Conservation (phyloP, 768 basidiomycete genomes). For the Terana coerulea region DNA sequence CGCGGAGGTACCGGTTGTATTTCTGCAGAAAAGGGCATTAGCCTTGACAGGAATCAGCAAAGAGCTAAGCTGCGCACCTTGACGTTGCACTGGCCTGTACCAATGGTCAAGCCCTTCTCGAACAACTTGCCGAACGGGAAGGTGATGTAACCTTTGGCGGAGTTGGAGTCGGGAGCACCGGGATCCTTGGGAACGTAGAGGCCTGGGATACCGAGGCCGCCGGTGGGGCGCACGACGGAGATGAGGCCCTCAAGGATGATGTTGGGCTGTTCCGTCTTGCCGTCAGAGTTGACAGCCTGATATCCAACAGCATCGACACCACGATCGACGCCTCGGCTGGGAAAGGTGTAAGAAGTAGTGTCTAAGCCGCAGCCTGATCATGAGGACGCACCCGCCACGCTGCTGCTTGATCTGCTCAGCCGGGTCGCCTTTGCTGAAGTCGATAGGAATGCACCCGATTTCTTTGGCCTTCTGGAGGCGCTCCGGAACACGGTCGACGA, state of each 20-base stretch:
- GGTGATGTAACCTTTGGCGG: constrained; percentile 48
- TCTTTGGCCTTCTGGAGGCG: constrained; percentile 47
- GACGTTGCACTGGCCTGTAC: constrained; percentile 55
- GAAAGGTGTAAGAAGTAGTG: neutral
- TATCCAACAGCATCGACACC: constrained; percentile 55
- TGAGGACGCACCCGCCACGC: constrained; percentile 37
- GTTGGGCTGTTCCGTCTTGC: constrained; percentile 55
- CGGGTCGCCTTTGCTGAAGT: constrained; percentile 45
- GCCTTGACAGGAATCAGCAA: neutral
- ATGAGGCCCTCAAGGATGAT: constrained; percentile 48
- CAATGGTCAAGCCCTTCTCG: constrained; percentile 51
- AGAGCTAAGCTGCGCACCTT: constrained; percentile 31
- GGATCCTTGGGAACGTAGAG: constrained; percentile 56
- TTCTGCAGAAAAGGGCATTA: constrained; percentile 27
- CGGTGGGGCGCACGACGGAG: constrained; percentile 49
- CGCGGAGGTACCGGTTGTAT: constrained; percentile 51
- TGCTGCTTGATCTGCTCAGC: constrained; percentile 44
- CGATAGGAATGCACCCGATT: constrained; percentile 48
- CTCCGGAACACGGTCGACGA: constrained; percentile 54
- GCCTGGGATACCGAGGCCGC: constrained; percentile 55
- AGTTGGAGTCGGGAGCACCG: constrained; percentile 48
- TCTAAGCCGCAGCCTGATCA: neutral
- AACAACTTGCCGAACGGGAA: constrained; percentile 52
- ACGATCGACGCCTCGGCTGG: constrained; percentile 46
- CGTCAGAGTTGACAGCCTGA: constrained; percentile 48